Evolutionary conservation across 1,139 yeast species (phyloP), one percentile per base, ranked within the genome.

Genomic region (Diutina sp.): DNA sequence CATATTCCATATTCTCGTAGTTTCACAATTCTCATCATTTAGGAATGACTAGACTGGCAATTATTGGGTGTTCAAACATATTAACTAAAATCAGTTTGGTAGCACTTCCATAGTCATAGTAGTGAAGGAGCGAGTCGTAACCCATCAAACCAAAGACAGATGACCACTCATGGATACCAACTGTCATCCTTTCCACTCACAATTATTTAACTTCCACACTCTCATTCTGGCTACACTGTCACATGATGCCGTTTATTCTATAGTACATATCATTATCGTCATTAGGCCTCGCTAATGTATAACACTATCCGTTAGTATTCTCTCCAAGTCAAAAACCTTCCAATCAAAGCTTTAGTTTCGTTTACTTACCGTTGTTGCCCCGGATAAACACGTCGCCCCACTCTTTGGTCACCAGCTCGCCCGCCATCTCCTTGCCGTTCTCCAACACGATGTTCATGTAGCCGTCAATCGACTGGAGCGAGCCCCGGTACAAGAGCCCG

Each of bases 401-500:
- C 52, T 76, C 77, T 57, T 69, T 68, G 57, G 78, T 80, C 58
- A 83, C 83, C 55, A 78, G 74, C 56, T 73, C 73, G 56, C 80
- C 79, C 32, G 82, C 80, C 55, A 73, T 73, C 67, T 93, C 98
- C 56, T 80, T 77, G 4, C 96, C 84, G 57, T 84, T 79, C 58
- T 87, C 90, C 64, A 93, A 77, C 5, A 93, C 96, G 57, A 93
- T 86, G 70, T 95, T 95, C 97, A 93, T 91, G 72, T 85, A 95
- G 16, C 99, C 98, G 67, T 93, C 99, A 58, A 93, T 91, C 55
- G 97, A 88, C 64, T 89, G 95, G 58, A 93, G 78, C 59, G 74
- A 79, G 16, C 90, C 89, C 60, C 68, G 64, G 69, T 90, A 93
- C 61, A 88, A 89, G 59, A 91, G 83, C 14, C 97, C 98, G 48